Evolutionary conservation across 257 asterid species (phyloP).

Genomic region (Nemophila menziesii): DNA sequence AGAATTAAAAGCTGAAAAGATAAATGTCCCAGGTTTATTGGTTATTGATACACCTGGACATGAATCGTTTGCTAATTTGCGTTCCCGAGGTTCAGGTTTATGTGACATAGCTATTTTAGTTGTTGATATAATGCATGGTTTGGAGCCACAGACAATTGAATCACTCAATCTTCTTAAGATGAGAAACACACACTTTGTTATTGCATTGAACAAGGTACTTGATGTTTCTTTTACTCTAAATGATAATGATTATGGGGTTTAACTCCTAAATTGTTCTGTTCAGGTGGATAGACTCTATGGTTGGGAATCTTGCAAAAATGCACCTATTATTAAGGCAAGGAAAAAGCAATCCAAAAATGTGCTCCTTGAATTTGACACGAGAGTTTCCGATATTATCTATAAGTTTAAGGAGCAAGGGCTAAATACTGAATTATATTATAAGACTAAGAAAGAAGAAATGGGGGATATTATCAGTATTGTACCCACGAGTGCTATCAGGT

Average conservation of each 20-base stretch:
- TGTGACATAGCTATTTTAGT: conserved; percentile 95
- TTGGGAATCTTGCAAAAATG: conserved; percentile 66
- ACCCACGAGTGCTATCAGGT: conserved; percentile 99
- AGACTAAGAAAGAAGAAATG: conserved; percentile 82
- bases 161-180: conserved; percentile 85
- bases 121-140: conserved; percentile 95
- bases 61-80: conserved; percentile 83
- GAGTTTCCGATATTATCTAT: conserved; percentile 51
- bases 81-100: conserved; percentile 93
- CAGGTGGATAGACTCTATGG: conserved; percentile 89
- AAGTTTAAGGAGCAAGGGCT: conserved; percentile 88
- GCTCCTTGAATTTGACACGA: conserved; percentile 46
- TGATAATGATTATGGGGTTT: not conserved
- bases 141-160: conserved; percentile 93
- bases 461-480: conserved; percentile 79
- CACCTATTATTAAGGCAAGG: conserved; percentile 75
- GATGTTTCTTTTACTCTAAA: not conserved
- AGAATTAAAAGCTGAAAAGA: conserved; percentile 88
- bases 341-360: conserved; percentile 72
- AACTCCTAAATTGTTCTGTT: not conserved
- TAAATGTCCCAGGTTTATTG: conserved; percentile 87
- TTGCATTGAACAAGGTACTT: conserved; percentile 86
- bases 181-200: conserved; percentile 83
- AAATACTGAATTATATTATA: conserved; percentile 77
- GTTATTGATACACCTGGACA: conserved; percentile 99